These are phyloP conservation scores for Mucor circinelloides DNA, from an alignment of 371 early-diverging fungal species.

Conservation along the genomic window DNA sequence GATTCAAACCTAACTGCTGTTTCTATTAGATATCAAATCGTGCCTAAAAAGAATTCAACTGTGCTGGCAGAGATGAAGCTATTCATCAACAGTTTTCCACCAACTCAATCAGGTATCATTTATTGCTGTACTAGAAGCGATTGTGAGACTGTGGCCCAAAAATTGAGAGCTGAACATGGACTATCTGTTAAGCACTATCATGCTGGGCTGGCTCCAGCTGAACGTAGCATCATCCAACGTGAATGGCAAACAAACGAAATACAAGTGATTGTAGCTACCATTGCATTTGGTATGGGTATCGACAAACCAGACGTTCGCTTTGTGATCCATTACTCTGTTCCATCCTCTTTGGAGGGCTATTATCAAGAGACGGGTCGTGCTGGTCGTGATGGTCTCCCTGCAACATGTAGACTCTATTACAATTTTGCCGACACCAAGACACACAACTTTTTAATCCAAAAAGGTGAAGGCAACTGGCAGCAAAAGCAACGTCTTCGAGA, in stretches of 20 bases:
- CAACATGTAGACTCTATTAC: slow-evolving; percentile 92
- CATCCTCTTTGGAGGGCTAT: slow-evolving; percentile 97
- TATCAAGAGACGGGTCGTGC: slow-evolving; percentile 99
- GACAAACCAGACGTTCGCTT: slow-evolving; percentile 99
- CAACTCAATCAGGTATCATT: slow-evolving; percentile 92
- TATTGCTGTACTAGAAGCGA: slow-evolving; percentile 90
- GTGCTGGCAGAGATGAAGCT: slow-evolving; percentile 75
- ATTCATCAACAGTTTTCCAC: slow-evolving; percentile 71
- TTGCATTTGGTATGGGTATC: slow-evolving; percentile 99
- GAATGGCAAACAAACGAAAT: slow-evolving; percentile 85
- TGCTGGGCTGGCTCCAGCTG: slow-evolving; percentile 83
- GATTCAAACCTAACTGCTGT: background rate
- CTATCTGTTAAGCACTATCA: slow-evolving; percentile 85
- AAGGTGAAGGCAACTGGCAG: slow-evolving; percentile 80
- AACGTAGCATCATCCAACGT: slow-evolving; percentile 82
- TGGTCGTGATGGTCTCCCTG: slow-evolving; percentile 94
- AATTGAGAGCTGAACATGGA: slow-evolving; percentile 51
- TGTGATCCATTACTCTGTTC: slow-evolving; percentile 97
- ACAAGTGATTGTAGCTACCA: slow-evolving; percentile 97
- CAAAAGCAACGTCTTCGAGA: slow-evolving; percentile 87
- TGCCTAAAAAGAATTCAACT: slow-evolving; percentile 47
- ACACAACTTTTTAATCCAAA: slow-evolving; percentile 80
- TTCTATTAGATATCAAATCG: slow-evolving; percentile 73
- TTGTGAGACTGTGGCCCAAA: slow-evolving; percentile 90
- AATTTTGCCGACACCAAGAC: slow-evolving; percentile 77